phyloP scores from a whole-genome alignment of 2,329 filamentous ascomycete species.

The Periconia macrospinosa region DNA sequence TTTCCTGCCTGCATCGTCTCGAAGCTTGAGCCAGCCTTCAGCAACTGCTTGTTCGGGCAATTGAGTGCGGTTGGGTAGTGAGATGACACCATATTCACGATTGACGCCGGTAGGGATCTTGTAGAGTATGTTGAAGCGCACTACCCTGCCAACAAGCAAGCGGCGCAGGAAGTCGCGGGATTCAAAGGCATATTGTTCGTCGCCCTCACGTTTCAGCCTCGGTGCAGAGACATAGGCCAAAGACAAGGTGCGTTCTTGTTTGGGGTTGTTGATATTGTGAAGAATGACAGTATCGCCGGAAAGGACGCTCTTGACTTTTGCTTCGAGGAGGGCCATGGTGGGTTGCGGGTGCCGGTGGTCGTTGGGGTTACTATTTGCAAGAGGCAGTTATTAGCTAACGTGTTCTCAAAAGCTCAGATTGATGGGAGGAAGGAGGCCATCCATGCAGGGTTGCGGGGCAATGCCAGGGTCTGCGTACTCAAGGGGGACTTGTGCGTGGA shows the following conservation, averaged over 20 bases:
- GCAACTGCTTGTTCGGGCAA: constrained; percentile 83
- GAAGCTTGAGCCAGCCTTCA: constrained; percentile 89
- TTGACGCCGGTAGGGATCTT: constrained; percentile 75
- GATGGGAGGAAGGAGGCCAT: background rate
- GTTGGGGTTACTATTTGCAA: constrained; percentile 11
- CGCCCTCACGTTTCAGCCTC: constrained; percentile 81
- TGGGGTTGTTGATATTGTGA: constrained; percentile 76
- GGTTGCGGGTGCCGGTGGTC: background rate
- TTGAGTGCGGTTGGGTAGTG: constrained; percentile 68
- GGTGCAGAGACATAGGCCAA: constrained; percentile 92
- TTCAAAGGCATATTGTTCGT: constrained; percentile 90
- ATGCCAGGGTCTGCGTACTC: background rate
- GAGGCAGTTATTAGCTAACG: constrained; percentile 27
- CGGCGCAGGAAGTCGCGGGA: constrained; percentile 91
- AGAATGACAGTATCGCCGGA: constrained; percentile 92
- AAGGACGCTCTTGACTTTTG: constrained; percentile 82
- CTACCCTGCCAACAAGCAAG: constrained; percentile 79
- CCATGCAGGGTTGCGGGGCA: constrained; percentile 8
- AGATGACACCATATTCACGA: constrained; percentile 84
- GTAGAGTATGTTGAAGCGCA: constrained; percentile 86
- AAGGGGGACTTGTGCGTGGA: background rate
- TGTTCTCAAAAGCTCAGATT: constrained; percentile 21
- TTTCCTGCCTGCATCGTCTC: constrained; percentile 90
- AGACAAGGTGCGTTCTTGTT: constrained; percentile 82
- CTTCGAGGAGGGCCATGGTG: constrained; percentile 43